Base-by-base conservation (phyloP, 2,329 filamentous ascomycete genomes). In the Colletotrichum sp. region DNA sequence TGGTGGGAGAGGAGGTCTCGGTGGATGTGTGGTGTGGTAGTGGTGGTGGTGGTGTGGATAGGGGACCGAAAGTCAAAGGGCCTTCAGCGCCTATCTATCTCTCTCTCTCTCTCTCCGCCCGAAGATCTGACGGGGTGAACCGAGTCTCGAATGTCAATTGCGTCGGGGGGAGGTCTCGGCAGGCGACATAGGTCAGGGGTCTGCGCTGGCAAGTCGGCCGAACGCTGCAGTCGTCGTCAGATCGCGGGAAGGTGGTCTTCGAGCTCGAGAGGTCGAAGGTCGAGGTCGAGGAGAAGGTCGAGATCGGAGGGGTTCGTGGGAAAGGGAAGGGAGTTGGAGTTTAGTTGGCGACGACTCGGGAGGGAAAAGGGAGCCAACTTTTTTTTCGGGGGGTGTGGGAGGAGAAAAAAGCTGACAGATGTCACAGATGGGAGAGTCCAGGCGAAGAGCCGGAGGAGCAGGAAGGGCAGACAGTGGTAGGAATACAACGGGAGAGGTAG, bases 321-420 rank as follows among this genome's bases (percentile, higher is more conserved):
- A 65, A 75, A 67, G 62, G 61, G 36, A 72, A 34, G 28, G 58
- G 30, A 34, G 60, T 58, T 58, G 43, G 43, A 52, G 43, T 28
- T 27, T 28, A 34, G 65, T 69, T 36, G 72, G 68, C 36, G 56
- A 62, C 43, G 43, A 52, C 43, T 52, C 43, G 43, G n/a, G 43
- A 13, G n/a, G 43, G 39, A 52, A 30, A 61, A 68, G n/a, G 27
- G 64, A 68, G 43, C 56, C 69, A 75, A 67, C 70, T 75, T 73
- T 72, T 75, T 15, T 36, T 52, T 22, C 10, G 27, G 73, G 72
- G 69, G 55, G 69, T 48, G 69, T 67, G 69, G 64, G 39, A 72
- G 62, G 39, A 56, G 39, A 55, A 70, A 65, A 75, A 75, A 58
- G 73, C 73, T 75, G 73, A 75, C 73, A 75, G 73, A 75, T 75